A percentile compares a stretch with the other conserved stretches of the same genome.
Conservation (phyloP, 306 rosid genomes). For the Lotus japonicus region DNA sequence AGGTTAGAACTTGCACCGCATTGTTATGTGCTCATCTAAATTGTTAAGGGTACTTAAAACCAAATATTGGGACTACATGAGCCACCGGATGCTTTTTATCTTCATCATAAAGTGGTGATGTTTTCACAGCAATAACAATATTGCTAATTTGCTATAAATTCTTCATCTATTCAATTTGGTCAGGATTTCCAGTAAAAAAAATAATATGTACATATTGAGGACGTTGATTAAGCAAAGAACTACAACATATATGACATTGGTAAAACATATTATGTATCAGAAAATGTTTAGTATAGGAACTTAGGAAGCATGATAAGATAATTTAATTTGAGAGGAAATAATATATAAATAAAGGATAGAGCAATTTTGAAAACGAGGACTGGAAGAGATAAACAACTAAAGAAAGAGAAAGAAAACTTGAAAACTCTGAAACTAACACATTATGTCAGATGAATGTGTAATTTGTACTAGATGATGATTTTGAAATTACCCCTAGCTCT, state of each 20-base stretch:
- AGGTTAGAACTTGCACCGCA: not conserved
- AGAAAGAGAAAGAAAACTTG: not conserved
- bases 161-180: not conserved
- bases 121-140: not conserved
- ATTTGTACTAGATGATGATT: not conserved
- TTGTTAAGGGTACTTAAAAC: not conserved
- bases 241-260: not conserved
- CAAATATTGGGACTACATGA: not conserved
- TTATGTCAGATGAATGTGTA: not conserved
- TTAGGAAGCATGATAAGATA: not conserved
- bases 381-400: not conserved
- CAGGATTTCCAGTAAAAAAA: not conserved
- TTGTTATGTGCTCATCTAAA: not conserved
- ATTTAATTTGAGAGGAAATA: not conserved
- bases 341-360: slow-evolving; percentile 2
- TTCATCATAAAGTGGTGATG: not conserved
- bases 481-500: slow-evolving; percentile 66
- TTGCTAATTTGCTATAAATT: not conserved
- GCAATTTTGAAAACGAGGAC: slow-evolving; percentile 1
- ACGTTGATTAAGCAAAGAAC: not conserved
- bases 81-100: not conserved
- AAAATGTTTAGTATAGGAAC: slow-evolving; percentile 4
- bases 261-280: not conserved
- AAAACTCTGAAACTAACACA: not conserved
- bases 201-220: too few species aligned